Conservation (phyloP, 495 filamentous ascomycete genomes). For the Neurospora tetrasperma region DNA sequence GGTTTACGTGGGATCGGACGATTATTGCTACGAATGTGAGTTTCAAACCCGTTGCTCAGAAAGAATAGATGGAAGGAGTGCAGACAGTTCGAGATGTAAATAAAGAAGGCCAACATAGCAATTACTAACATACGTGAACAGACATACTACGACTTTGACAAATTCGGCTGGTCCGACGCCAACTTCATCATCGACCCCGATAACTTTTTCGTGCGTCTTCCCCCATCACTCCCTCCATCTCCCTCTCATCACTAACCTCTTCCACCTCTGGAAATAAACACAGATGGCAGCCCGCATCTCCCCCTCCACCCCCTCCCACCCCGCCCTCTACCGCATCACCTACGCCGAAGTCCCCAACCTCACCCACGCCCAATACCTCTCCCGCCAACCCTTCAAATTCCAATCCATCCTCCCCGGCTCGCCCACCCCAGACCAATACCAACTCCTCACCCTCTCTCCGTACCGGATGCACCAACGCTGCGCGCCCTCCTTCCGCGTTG, state of each 20-base stretch:
- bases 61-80: no score
- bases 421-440: conserved; percentile 42
- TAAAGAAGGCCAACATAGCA: no score
- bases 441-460: conserved; percentile 36
- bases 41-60: background rate
- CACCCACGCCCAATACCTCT: conserved; percentile 33
- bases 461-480: conserved; percentile 50
- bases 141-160: conserved; percentile 44
- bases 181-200: conserved; percentile 52
- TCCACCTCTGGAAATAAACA: no score
- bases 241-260: background rate
- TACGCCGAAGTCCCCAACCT: conserved; percentile 41
- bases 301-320: conserved; percentile 40
- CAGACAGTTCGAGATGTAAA: no score
- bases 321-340: conserved; percentile 45
- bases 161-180: conserved; percentile 40
- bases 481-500: conserved; percentile 44
- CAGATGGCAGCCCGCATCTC: conserved; percentile 47
- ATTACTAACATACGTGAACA: no score
- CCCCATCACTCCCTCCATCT: background rate
- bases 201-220: conserved; percentile 19
- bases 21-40: conserved; percentile 55
- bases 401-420: conserved; percentile 42
- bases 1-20: conserved; percentile 47
- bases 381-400: conserved; percentile 37